Base-by-base conservation (phyloP, 352 stramenopile species). In the Pythium grandisporangium region DNA sequence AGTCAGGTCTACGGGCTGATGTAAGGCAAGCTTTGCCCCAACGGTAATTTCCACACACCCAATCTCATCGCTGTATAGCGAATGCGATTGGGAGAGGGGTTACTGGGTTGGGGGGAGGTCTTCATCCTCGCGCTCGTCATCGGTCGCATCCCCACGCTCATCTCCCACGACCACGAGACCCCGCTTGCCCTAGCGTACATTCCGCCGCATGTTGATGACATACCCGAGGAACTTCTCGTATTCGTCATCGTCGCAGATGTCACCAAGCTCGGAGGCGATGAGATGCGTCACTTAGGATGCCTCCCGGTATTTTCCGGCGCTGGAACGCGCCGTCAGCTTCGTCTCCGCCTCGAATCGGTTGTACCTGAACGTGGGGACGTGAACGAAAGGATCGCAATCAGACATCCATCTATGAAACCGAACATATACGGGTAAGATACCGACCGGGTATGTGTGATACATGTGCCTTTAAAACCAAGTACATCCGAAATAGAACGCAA, bases 251-350 rank as follows among this genome's bases (percentile, higher is more conserved):
- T 53, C 46, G 4, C 45, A 34, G 20, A 60, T 54, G 26, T 64
- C 50, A 0, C 37, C 55, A 5, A 64, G 22, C 14, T 60, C 42
- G 25, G 17, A 52, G 1, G 42, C 23, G n/a, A 60, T 55, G 1
- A 60, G 30, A 14, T 59, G 35, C 2, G 42, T 57, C 1, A 30
- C 45, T 6, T 46, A 27, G 4, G 51, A 33, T 13, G 50, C 55
- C 21, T 59, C 55, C 22, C 17, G 35, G 46, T 64, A 60, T 46
- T 20, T 26, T 46, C 26, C 0, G 5, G 16, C 26, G 39, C 16
- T 35, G 6, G 3, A 12, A 4, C 7, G 23, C 24, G 4, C 12
- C n/a, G 25, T 44, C 37, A 20, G n/a, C n/a, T n/a, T n/a, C n/a
- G n/a, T n/a, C n/a, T 20, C 4, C 29, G 37, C 21, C 29, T 42